Conservation (phyloP, 2,329 filamentous ascomycete genomes). For the Tolypocladium guangdongense region DNA sequence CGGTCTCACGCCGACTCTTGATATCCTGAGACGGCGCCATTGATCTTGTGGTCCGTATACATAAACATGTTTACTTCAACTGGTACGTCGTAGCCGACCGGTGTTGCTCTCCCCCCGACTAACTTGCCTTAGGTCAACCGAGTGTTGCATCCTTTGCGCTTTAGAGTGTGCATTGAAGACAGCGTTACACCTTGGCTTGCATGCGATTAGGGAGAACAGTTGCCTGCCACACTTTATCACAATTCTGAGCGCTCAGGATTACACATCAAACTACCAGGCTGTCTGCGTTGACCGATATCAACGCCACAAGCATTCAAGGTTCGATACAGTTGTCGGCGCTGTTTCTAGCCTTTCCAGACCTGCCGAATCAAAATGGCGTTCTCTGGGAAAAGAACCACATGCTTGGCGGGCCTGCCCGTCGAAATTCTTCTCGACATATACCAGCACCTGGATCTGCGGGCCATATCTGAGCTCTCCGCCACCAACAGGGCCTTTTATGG, state of each 20-base stretch:
- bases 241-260: background rate
- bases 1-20: background rate
- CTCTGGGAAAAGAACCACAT: conserved; percentile 4
- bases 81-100: background rate
- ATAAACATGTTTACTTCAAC: background rate
- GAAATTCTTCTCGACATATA: conserved; percentile 40
- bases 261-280: background rate
- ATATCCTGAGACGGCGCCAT: background rate
- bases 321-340: background rate
- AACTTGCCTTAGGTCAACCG: background rate
- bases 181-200: background rate
- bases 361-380: conserved; percentile 8
- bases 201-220: no score
- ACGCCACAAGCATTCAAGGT: background rate
- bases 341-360: background rate
- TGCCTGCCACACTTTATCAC: background rate
- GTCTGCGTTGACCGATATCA: background rate
- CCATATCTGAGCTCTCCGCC: conserved; percentile 27
- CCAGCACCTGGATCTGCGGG: conserved; percentile 29
- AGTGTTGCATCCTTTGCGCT: background rate
- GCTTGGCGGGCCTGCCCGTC: conserved; percentile 25
- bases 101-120: background rate
- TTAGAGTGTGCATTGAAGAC: background rate
- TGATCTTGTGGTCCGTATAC: background rate
- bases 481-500: conserved; percentile 25